Evolutionary conservation across 148 eudicot genomes (phyloP), one percentile per base, ranked within the genome.

Genomic region (Fagopyrum homotropicum): DNA sequence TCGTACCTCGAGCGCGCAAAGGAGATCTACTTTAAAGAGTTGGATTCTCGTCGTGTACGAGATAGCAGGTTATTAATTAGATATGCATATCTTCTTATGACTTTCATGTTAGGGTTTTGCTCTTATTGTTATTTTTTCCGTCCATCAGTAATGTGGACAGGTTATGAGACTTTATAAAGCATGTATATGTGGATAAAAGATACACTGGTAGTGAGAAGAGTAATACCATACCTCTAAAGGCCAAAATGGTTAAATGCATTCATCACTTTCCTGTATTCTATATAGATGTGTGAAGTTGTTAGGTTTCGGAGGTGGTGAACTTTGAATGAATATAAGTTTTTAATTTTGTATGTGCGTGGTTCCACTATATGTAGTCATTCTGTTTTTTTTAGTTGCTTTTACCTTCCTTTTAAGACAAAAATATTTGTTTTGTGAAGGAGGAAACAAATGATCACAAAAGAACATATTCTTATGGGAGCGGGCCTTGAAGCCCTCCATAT

Each of bases 171-270:
- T 96, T 96, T 74, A 92, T 96, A 64, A 92, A 87, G 86, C 97
- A 90, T 87, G 95, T 96, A 14, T 96, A 85, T 76, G 99, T 90
- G 82, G 99, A 96, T 77, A 89, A 88, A 81, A 88, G 93, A 90
- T 92, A 84, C 79, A 81, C 91, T 47, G 98, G 97, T 69, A 98
- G 97, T 73, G 99, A 92, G 79, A 89, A 83, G 83, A 84, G 88
- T 84, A 78, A 51, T 57, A 93, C 90, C 68, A 89, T 84, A 79
- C 88, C 99, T 78, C 86, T 85, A 50, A 89, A 85, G 81, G 88
- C 66, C 64, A 90, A 85, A 78, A 73, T 82, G 97, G 97, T 92
- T 78, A 75, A 81, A 60, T 75, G 9, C 26, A 72, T 72, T 45
- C 16, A 46, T 22, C 4, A 44, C 19, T 7, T 60, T 45, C 47